Base-by-base conservation (phyloP, 768 basidiomycete species). In the Phylloporus rhodoxanthus region DNA sequence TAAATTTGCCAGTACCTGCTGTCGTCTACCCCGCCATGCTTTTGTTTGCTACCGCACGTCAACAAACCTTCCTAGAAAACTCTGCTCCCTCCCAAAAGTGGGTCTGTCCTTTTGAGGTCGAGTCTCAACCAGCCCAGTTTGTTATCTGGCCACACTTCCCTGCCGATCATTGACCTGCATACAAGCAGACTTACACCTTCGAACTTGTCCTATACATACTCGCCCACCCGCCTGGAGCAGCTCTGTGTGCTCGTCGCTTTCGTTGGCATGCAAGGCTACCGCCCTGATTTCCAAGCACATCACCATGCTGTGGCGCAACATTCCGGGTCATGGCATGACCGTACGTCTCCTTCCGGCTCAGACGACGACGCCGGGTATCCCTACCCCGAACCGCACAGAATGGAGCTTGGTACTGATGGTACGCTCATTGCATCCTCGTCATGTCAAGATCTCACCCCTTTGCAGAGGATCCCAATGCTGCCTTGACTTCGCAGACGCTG, bases 401-500 rank as follows among this genome's bases (percentile, higher is more conserved):
- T 58, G 38, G 78, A 79, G 10, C 50, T 54, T 21, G 75, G 76
- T 5, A 43, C 61, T 19, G 80, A 82, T 56, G 80, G 80, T 77
- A 47, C 54, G 67, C 52, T 47, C 45, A 32, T 9, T 40, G 8
- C 40, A 25, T 50, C 40, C 33, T 50, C 34, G 23, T 51, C 43
- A 52, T 58, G 48, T 40, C 53, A 38, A 28, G 45, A 50, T 47
- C 47, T 58, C 43, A 52, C 34, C 41, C 32, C 28, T 50, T 48
- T 5, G 47, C 51, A 72, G 73, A 72, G 38, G 75, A 76, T 55
- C 55, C 68, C 21, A 68, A 73, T 54, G 54, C 62, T 42, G 70
- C 82, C 2, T 68, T 90, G 63, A 91, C 82, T 17, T 80, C 79
- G 4, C 89, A 91, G 67, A 82, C 86, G 13, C 76, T 91, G 50